Evolutionary conservation across 129 eudicot genomes (phyloP), one percentile per base, ranked within the genome.

Genomic region (Arctium lappa): DNA sequence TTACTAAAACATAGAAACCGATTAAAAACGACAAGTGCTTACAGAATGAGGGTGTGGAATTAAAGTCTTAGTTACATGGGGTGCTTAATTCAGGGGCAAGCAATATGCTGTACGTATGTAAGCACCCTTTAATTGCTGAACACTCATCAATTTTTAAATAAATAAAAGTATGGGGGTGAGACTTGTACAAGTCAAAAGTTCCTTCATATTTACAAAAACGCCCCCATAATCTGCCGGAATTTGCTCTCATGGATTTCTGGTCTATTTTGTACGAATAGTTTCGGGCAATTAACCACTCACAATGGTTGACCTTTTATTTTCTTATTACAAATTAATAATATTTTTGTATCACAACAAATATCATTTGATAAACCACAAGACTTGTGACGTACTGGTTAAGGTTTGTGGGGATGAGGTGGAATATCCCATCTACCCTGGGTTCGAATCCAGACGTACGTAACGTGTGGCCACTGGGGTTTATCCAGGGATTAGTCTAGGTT

Each of bases 41-140:
- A 56, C 15, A 11, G 9, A 74, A 65, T 50, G 74, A 48, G 39
- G n/a, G 40, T 40, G 87, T 84, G 74, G 50, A 63, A 62, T 38
- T 74, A 7, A 84, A 84, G 87, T 65, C 4, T 15, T 34, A 44
- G 71, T 42, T 73, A 42, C 80, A 73, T 34, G 71, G 71, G 72
- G 72, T 42, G 30, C 87, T 65, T 62, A 8, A 84, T 73, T 84
- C 1, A 73, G 29, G 87, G 87, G 7, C 36, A 74, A 65, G 84
- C 80, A 74, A 84, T 46, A 68, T 75, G 53, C 74, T 69, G 69
- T 22, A 22, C 0, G 27, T 22, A 22, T 22, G 27, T 50, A 80
- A 75, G 39, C 15, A 72, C 32, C 86, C 87, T 84, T 84, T 79
- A 79, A 84, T 79, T 84, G 84, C 75, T 84, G 44, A 74, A 79